Evolutionary conservation across 306 rosid genomes (phyloP), one percentile per base, ranked within the genome.

Genomic region (Malus sylvestris): DNA sequence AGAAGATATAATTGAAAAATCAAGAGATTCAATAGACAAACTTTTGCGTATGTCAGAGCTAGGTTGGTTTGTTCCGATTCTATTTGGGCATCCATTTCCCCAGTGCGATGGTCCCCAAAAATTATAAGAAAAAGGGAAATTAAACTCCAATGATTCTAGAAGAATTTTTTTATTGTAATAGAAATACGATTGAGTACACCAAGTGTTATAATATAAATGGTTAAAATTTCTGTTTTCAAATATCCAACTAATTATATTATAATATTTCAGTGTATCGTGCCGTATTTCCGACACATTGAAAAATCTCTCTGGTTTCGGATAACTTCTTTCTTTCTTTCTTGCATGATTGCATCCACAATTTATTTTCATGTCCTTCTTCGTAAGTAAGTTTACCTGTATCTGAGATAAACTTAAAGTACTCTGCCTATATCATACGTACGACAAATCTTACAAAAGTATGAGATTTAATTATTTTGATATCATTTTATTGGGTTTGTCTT

Each of bases 231-330:
- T 38, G 0, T 38, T 38, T 38, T 38, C 2, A 38, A 38, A 38
- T 38, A 38, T 38, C 10, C 0, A 38, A 38, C 2, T 0, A 38
- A 38, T 38, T 38, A 0, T 38, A 38, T 38, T 38, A 38, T 38
- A 38, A 38, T 38, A 38, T 38, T 35, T 38, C 7, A 38, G 2
- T 2, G 10, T 38, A 38, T 38, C 10, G 10, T 0, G 0, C 0
- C 0, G 9, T 38, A 2, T 38, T 38, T 0, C 0, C 2, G 42
- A 2, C 2, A 38, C 0, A 38, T 38, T 0, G 10, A 38, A 38
- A 38, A 38, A 38, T 38, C 42, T 38, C 2, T 38, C 4, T 38
- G 25, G 5, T 72, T 72, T 8, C 11, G 29, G 3, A 10, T 29
- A 19, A 6, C 11, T 58, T 73, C 4, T 7, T 49, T 3, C 4